These are phyloP conservation scores for Gloeopeniophorella convolvens DNA, from an alignment of 768 basidiomycete genomes.

Conservation along the genomic window DNA sequence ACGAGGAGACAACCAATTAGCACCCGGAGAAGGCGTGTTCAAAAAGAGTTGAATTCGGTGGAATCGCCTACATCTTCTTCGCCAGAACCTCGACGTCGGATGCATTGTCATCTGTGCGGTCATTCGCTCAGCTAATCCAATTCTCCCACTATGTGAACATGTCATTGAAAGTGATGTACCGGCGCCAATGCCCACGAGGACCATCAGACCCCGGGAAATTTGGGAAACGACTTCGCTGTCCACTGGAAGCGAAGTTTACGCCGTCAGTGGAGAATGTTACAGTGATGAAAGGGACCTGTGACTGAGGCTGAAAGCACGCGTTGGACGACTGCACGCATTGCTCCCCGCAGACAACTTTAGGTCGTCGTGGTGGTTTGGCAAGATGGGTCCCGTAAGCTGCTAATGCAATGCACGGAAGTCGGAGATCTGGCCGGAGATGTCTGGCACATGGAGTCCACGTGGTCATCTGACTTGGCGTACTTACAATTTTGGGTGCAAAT, in stretches of 20 bases:
- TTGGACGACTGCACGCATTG: slow-evolving; percentile 85
- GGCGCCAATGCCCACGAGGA: slow-evolving; percentile 82
- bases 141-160: slow-evolving; percentile 7
- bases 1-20: not conserved
- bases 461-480: no score
- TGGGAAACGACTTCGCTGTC: slow-evolving; percentile 72
- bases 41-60: not conserved
- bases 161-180: slow-evolving; percentile 37
- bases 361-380: not conserved
- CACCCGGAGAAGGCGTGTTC: not conserved
- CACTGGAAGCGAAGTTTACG: slow-evolving; percentile 40
- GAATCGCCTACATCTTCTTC: slow-evolving; percentile 68
- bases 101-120: slow-evolving; percentile 68
- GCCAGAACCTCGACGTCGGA: slow-evolving; percentile 64
- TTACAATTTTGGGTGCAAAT: no score
- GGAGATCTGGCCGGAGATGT: no score
- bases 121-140: slow-evolving; percentile 18
- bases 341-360: no score
- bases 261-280: not conserved
- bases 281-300: slow-evolving; percentile 44
- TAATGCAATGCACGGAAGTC: no score
- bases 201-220: slow-evolving; percentile 82
- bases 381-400: no score
- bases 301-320: slow-evolving; percentile 83
- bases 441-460: no score